Evolutionary conservation across 805 yeast genomes (phyloP).

Genomic region (Yamadazyma endophytica): DNA sequence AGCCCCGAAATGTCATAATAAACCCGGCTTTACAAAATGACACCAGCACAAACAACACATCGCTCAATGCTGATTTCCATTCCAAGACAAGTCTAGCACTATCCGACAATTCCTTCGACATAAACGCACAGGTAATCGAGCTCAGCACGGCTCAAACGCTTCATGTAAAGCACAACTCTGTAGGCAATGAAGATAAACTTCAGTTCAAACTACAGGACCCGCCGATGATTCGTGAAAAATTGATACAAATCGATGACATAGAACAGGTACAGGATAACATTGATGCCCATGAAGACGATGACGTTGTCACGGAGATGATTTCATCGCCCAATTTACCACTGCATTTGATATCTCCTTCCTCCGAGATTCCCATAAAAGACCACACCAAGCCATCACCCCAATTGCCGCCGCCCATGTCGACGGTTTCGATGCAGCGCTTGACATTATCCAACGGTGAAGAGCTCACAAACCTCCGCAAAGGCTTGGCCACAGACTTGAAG

Average conservation of each 20-base stretch:
- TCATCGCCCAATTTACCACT: slow-evolving; percentile 2
- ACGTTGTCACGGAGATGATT: slow-evolving; percentile 1
- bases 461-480: slow-evolving; percentile 27
- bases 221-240: slow-evolving; percentile 11
- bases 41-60: slow-evolving; percentile 6
- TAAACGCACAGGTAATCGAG: slow-evolving; percentile 12
- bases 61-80: slow-evolving; percentile 2
- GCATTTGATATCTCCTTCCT: slow-evolving; percentile 17
- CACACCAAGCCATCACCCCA: slow-evolving; percentile 32
- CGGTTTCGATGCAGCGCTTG: slow-evolving; percentile 20
- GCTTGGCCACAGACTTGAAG: slow-evolving; percentile 52
- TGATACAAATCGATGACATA: not conserved
- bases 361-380: slow-evolving; percentile 11
- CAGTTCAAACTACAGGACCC: slow-evolving; percentile 11
- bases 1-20: not conserved
- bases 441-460: slow-evolving; percentile 32
- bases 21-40: not conserved
- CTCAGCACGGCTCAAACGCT: slow-evolving; percentile 10
- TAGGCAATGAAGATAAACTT: slow-evolving; percentile 3
- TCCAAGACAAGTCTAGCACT: slow-evolving; percentile 11
- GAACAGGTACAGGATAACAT: slow-evolving; percentile 6
- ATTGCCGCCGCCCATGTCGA: slow-evolving; percentile 29
- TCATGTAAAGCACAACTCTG: slow-evolving; percentile 6
- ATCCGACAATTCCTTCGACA: slow-evolving; percentile 12
- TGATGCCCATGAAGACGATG: slow-evolving; percentile 3